phyloP scores from a whole-genome alignment of 2,329 filamentous ascomycete species.

The Cordyceps cateniannulata region DNA sequence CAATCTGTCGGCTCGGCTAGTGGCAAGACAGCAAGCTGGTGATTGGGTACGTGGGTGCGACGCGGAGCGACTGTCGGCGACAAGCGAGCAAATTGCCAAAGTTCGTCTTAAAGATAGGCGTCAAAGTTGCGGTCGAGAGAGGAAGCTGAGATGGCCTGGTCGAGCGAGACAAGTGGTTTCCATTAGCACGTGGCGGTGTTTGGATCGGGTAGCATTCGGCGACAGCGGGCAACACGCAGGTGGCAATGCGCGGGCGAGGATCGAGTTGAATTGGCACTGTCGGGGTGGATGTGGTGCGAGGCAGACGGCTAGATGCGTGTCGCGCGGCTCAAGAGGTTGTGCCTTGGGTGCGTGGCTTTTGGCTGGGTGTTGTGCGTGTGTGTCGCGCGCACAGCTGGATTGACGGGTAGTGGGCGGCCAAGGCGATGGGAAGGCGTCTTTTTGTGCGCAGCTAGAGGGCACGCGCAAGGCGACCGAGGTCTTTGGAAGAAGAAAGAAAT shows the following conservation, averaged over 20 bases:
- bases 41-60: not conserved
- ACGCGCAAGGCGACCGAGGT: not conserved
- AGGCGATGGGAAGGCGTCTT: not conserved
- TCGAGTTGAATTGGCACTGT: not conserved
- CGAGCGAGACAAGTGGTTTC: not conserved
- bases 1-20: slow-evolving; percentile 4
- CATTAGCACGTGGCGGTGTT: not conserved
- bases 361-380: not conserved
- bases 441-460: not conserved
- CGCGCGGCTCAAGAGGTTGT: not conserved
- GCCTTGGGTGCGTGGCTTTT: slow-evolving; percentile 4
- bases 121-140: not conserved
- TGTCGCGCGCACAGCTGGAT: slow-evolving; percentile 1
- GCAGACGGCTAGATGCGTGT: not conserved
- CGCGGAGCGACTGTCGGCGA: not conserved
- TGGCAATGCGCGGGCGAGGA: not conserved
- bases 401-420: not conserved
- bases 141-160: not conserved
- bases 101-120: not conserved
- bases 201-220: not conserved
- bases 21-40: not conserved
- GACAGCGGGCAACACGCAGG: not conserved
- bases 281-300: not conserved
- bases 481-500: not conserved
- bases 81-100: not conserved